Evolutionary conservation across 2,329 filamentous ascomycete genomes (phyloP).

Genomic region (Myriangium duriaei): DNA sequence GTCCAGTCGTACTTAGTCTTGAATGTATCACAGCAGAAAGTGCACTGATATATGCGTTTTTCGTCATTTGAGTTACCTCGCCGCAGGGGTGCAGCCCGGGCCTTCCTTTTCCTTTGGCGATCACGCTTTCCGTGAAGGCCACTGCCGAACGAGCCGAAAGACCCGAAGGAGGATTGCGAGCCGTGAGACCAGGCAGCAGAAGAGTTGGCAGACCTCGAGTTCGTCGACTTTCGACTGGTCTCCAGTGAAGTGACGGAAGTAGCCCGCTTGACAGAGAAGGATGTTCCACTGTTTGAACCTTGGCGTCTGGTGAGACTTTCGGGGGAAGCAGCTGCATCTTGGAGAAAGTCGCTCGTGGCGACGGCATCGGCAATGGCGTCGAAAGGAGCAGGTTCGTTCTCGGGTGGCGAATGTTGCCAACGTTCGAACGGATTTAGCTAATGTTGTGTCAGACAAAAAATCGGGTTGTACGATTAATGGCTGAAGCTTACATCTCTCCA

Average conservation of each 20-base stretch:
- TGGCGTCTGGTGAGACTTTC: constrained; percentile 21
- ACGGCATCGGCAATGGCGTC: constrained; percentile 53
- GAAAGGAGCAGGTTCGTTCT: constrained; percentile 54
- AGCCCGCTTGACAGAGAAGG: constrained; percentile 39
- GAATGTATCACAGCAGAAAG: constrained; percentile 46
- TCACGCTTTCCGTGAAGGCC: constrained; percentile 44
- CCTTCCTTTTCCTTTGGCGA: constrained; percentile 38
- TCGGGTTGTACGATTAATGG: no score
- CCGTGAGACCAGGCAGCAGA: constrained; percentile 39
- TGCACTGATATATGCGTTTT: constrained; percentile 43
- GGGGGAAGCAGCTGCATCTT: constrained; percentile 22
- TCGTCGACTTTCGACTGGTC: constrained; percentile 25
- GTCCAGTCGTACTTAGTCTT: constrained; percentile 48
- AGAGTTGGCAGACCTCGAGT: constrained; percentile 17
- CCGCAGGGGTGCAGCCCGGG: constrained; percentile 14
- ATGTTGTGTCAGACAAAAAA: no score
- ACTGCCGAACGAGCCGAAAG: constrained; percentile 38
- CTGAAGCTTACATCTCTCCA: constrained; percentile 13
- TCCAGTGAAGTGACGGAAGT: constrained; percentile 43
- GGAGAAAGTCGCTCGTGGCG: constrained; percentile 20
- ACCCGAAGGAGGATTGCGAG: constrained; percentile 44
- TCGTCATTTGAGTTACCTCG: constrained; percentile 26
- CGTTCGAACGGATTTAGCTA: constrained; percentile 53
- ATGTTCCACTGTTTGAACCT: constrained; percentile 12
- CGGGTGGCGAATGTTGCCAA: constrained; percentile 57